Percentiles rank a stretch among this genome's conserved stretches.
These are phyloP conservation scores for Rachicladosporium sp. DNA, from an alignment of 2,329 filamentous ascomycete genomes.

Conservation along the genomic window DNA sequence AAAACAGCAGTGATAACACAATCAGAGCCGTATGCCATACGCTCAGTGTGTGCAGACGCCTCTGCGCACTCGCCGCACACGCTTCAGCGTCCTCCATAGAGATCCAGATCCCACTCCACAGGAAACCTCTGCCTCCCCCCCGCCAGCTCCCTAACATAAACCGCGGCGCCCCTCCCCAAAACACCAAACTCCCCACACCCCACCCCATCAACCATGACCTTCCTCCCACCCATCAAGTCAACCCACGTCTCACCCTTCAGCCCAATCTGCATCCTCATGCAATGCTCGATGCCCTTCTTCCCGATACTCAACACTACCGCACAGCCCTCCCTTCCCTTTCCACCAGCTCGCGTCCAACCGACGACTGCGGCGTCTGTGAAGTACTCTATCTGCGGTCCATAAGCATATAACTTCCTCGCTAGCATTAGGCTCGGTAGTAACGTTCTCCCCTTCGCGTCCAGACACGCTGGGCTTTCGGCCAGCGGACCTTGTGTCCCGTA, in stretches of 20 bases:
- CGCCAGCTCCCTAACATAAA: slow-evolving; percentile 49
- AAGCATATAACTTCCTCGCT: slow-evolving; percentile 53
- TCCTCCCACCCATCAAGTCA: slow-evolving; percentile 44
- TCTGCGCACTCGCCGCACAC: too few relatives aligned
- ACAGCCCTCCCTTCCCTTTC: slow-evolving; percentile 26
- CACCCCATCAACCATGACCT: slow-evolving; percentile 45
- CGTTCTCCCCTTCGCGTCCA: slow-evolving; percentile 8
- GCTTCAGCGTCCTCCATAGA: slow-evolving; percentile 4
- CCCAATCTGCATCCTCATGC: slow-evolving; percentile 46
- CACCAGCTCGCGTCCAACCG: slow-evolving; percentile 45
- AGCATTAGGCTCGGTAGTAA: slow-evolving; percentile 46
- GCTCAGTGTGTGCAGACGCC: too few relatives aligned
- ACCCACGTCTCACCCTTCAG: slow-evolving; percentile 49
- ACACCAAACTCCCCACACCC: slow-evolving; percentile 50
- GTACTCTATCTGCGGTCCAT: slow-evolving; percentile 53
- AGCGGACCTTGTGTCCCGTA: slow-evolving; percentile 47
- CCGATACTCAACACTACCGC: slow-evolving; percentile 22
- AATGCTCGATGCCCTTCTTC: slow-evolving; percentile 26
- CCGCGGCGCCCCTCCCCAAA: slow-evolving; percentile 41
- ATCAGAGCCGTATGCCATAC: too few relatives aligned
- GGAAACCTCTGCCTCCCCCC: slow-evolving; percentile 37
- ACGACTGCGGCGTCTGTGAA: slow-evolving; percentile 49
- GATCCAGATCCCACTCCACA: slow-evolving; percentile 6
- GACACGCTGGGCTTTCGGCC: slow-evolving; percentile 35
- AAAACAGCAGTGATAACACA: too few relatives aligned